Percentiles rank a stretch among this genome's conserved stretches.
Evolutionary conservation across 768 basidiomycete genomes (phyloP).

Genomic region (Rhodotorula kratochvilovae): DNA sequence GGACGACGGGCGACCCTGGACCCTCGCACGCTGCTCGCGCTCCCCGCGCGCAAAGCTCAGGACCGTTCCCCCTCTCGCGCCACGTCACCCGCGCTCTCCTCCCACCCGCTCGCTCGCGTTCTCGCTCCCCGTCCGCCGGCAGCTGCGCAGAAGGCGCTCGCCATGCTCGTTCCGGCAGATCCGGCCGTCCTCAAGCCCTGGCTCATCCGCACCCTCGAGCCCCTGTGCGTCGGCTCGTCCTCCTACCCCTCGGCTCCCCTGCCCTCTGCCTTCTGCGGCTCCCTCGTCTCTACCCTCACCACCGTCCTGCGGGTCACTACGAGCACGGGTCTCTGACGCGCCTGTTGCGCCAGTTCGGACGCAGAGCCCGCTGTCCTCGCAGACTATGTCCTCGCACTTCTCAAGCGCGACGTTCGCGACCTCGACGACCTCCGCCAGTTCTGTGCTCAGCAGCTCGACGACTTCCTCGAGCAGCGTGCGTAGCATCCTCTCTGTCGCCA

Average conservation of each 20-base stretch:
- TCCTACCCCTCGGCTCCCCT: background rate
- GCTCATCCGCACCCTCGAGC: constrained; percentile 82
- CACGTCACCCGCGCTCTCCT: too few relatives aligned
- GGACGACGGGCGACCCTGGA: background rate
- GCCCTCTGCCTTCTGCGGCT: constrained; percentile 3
- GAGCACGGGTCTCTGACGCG: too few relatives aligned
- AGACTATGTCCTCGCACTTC: constrained; percentile 86
- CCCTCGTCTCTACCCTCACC: background rate
- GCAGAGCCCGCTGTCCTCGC: constrained; percentile 90
- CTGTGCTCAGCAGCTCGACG: constrained; percentile 69
- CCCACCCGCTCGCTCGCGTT: too few relatives aligned
- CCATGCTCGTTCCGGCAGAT: constrained; percentile 9
- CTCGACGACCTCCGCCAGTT: constrained; percentile 78
- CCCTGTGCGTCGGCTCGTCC: constrained; percentile 61
- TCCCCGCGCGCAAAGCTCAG: too few relatives aligned
- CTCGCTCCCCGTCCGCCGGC: background rate
- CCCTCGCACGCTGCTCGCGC: background rate
- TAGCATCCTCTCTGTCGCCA: background rate
- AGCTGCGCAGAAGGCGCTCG: too few relatives aligned
- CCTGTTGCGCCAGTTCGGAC: constrained; percentile 65
- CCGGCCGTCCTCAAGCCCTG: constrained; percentile 69
- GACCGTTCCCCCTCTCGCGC: too few relatives aligned
- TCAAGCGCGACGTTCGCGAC: constrained; percentile 75
- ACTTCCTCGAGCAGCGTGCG: constrained; percentile 87
- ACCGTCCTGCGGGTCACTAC: too few relatives aligned